Evolutionary conservation across 192 early-diverging fungal genomes (phyloP).

Genomic region (Coemansia sp.): DNA sequence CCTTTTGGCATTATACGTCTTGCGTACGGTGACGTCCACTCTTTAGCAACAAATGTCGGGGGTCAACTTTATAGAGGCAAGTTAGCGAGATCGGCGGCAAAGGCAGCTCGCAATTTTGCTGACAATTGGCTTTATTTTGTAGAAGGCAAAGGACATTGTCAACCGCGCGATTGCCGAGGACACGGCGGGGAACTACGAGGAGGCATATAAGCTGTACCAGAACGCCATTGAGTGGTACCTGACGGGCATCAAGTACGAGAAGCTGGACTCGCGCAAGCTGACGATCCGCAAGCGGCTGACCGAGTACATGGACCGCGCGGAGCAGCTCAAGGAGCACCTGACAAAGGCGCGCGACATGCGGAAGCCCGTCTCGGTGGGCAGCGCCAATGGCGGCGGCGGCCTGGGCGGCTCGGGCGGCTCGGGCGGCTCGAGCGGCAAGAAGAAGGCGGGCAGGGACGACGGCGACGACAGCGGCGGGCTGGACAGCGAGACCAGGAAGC

Average conservation of each 20-base stretch:
- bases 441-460: constrained; percentile 41
- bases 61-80: constrained; percentile 13
- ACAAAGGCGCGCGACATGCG: constrained; percentile 66
- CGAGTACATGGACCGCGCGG: constrained; percentile 91
- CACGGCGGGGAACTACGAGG: constrained; percentile 81
- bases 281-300: constrained; percentile 84
- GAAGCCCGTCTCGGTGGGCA: constrained; percentile 61
- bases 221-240: constrained; percentile 93
- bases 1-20: not conserved
- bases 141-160: constrained; percentile 91
- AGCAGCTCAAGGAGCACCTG: constrained; percentile 89
- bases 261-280: constrained; percentile 85
- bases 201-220: constrained; percentile 86
- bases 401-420: no score
- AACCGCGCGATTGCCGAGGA: constrained; percentile 94
- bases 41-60: constrained; percentile 4
- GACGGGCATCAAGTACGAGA: constrained; percentile 96
- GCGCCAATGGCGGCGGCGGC: constrained; percentile 26
- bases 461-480: constrained; percentile 58
- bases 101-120: not conserved
- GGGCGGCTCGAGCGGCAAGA: constrained; percentile 42
- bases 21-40: not conserved
- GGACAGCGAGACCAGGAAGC: constrained; percentile 80
- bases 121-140: not conserved
- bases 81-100: not conserved